These are phyloP conservation scores for Dichomitus squalens DNA, from an alignment of 1,284 basidiomycete genomes.

Conservation along the genomic window DNA sequence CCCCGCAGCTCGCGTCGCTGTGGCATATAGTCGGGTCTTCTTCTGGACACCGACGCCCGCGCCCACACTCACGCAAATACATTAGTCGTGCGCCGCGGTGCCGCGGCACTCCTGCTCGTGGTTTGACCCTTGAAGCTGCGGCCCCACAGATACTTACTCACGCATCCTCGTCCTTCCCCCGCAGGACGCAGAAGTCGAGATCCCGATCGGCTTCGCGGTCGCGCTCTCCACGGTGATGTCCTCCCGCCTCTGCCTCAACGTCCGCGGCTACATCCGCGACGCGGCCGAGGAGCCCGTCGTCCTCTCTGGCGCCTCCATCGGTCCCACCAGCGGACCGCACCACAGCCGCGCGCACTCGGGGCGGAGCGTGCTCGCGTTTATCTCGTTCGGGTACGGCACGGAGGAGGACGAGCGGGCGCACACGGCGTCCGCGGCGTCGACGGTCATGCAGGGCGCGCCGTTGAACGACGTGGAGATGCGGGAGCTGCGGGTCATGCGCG, in stretches of 20 bases:
- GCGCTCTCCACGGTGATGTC: constrained; percentile 59
- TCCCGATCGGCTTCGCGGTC: constrained; percentile 57
- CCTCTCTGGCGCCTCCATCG: neutral
- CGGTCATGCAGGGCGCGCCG: constrained; percentile 4
- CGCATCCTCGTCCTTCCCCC: too few species aligned
- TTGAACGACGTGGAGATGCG: constrained; percentile 44
- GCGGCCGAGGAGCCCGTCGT: constrained; percentile 1
- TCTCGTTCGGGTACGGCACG: neutral
- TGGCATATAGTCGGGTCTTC: neutral
- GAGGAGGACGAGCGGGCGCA: constrained; percentile 7
- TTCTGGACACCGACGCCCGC: neutral
- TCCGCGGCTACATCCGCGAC: constrained; percentile 43
- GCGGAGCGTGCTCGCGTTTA: neutral
- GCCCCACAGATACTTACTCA: too few species aligned
- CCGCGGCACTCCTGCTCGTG: too few species aligned
- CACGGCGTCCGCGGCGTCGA: constrained; percentile 14
- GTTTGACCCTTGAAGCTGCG: too few species aligned
- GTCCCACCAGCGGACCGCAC: neutral
- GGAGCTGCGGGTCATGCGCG: constrained; percentile 41
- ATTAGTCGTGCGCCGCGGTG: too few species aligned
- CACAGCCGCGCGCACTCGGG: neutral
- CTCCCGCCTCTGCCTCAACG: constrained; percentile 57
- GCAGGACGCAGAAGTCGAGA: constrained; percentile 45
- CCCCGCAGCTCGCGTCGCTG: neutral
- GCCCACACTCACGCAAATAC: constrained; percentile 25